Conservation (phyloP, 805 yeast genomes). For the Priceomyces fermenticarens region DNA sequence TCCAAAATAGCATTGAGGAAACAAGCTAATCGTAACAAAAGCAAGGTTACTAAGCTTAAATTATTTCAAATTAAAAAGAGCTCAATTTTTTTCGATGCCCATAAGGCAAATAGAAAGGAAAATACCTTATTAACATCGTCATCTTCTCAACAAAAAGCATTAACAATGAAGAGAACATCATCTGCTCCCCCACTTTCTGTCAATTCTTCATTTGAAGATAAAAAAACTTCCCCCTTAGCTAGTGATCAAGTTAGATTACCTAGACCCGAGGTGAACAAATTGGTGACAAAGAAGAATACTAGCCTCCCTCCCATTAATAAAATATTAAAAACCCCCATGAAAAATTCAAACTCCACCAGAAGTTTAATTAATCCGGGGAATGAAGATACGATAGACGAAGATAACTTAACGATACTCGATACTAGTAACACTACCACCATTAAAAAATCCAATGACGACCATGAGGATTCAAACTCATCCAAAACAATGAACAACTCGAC, state of each 20-base stretch:
- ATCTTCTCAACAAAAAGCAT: not conserved
- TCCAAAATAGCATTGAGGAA: constrained; percentile 21
- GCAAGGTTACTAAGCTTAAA: constrained; percentile 19
- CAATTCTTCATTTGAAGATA: constrained; percentile 1
- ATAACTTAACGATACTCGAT: constrained; percentile 8
- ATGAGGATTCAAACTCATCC: constrained; percentile 7
- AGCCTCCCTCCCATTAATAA: constrained; percentile 40
- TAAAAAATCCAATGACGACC: constrained; percentile 4
- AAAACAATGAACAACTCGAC: constrained; percentile 9
- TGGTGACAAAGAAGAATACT: constrained; percentile 4
- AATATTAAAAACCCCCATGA: constrained; percentile 43
- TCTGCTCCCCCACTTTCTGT: constrained; percentile 2
- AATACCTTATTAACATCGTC: constrained; percentile 1
- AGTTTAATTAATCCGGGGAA: constrained; percentile 13
- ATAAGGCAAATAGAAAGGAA: constrained; percentile 5
- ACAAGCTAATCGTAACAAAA: constrained; percentile 7
- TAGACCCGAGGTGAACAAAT: constrained; percentile 1
- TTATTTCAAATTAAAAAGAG: constrained; percentile 37
- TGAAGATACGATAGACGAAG: constrained; percentile 21
- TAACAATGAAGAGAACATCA: constrained; percentile 1
- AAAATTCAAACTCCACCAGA: constrained; percentile 24
- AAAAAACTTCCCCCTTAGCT: not conserved
- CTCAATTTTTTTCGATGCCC: constrained; percentile 26
- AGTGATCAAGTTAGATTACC: constrained; percentile 3
- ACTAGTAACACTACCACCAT: constrained; percentile 5